These are phyloP conservation scores for Dendrobium officinale DNA, from an alignment of 106 monocot genomes.

Conservation along the genomic window DNA sequence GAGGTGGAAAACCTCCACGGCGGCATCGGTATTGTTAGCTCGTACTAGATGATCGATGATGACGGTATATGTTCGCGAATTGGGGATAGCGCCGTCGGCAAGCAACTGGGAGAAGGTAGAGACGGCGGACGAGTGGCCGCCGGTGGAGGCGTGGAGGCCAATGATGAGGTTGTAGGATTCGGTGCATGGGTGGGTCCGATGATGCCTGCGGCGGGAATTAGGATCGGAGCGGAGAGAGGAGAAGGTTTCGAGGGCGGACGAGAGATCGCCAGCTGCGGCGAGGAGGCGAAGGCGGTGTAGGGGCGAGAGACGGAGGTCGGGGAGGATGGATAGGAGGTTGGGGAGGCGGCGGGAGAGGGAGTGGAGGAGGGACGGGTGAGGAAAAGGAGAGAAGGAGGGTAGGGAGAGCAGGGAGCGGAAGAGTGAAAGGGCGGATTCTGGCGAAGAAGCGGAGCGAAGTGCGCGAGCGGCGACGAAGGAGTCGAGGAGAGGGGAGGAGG, in stretches of 20 bases:
- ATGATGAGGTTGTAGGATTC: conserved; percentile 90
- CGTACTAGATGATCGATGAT: conserved; percentile 59
- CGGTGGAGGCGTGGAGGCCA: conserved; percentile 26
- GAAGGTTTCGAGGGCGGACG: conserved; percentile 31
- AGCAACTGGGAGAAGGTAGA: conserved; percentile 40
- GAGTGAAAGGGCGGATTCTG: conserved; percentile 37
- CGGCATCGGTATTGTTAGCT: conserved; percentile 32
- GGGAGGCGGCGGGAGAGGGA: conserved; percentile 38
- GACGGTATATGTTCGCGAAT: conserved; percentile 74
- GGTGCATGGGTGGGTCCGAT: conserved; percentile 28
- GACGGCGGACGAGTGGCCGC: conserved; percentile 39
- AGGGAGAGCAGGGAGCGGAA: conserved; percentile 31
- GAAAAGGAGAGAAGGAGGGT: conserved; percentile 17
- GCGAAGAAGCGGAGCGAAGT: conserved; percentile 57
- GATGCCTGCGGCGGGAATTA: conserved; percentile 3
- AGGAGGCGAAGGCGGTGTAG: conserved; percentile 60
- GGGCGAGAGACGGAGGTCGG: conserved; percentile 24
- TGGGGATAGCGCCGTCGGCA: conserved; percentile 58
- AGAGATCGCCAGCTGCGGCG: conserved; percentile 47
- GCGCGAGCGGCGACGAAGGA: conserved; percentile 36
- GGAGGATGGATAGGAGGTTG: conserved; percentile 40
- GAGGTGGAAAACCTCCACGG: conserved; percentile 55
- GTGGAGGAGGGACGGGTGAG: conserved; percentile 35
- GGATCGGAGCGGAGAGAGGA: conserved; percentile 29
- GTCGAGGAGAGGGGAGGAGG: conserved; percentile 16